Conservation (phyloP, 1,284 basidiomycete species). For the Cutaneotrichosporon sp. region DNA sequence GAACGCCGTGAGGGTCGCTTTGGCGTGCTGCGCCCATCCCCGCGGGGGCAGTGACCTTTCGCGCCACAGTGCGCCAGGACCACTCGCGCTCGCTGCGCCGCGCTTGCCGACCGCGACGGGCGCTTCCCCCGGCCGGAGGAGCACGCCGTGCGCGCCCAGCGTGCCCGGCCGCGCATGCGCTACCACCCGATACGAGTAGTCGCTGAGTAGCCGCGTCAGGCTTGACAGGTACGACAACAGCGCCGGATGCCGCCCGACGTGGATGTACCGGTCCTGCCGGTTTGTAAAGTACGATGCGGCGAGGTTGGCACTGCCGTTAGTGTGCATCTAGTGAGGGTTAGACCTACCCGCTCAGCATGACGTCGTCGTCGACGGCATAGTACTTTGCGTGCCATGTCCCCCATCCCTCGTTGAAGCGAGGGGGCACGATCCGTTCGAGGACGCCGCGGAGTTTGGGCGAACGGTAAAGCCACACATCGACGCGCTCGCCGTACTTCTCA, state of each 20-base stretch:
- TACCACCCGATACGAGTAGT: conserved; percentile 61
- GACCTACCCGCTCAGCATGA: conserved; percentile 86
- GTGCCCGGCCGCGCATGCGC: conserved; percentile 9
- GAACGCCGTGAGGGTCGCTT: conserved; percentile 44
- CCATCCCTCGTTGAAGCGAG: conserved; percentile 95
- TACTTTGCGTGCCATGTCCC: conserved; percentile 98
- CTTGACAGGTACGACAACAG: conserved; percentile 78
- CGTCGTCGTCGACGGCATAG: conserved; percentile 86
- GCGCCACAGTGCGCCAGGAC: conserved; percentile 14
- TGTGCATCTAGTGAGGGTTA: background rate
- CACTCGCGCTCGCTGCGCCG: conserved; percentile 1
- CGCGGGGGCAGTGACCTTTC: conserved; percentile 31
- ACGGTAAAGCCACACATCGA: conserved; percentile 73
- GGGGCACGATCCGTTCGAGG: conserved; percentile 72
- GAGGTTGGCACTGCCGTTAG: conserved; percentile 75
- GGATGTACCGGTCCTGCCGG: conserved; percentile 88
- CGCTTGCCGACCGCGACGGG: conserved; percentile 5
- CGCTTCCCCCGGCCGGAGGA: background rate
- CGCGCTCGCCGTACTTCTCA: conserved; percentile 64
- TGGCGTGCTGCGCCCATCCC: conserved; percentile 35
- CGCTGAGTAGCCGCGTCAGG: conserved; percentile 64
- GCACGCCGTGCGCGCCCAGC: conserved; percentile 12
- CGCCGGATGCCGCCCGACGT: conserved; percentile 59
- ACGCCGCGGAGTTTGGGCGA: conserved; percentile 76
- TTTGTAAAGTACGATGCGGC: conserved; percentile 91